Evolutionary conservation across 2,329 filamentous ascomycete genomes (phyloP), one percentile per base, ranked within the genome.

Genomic region (Fusarium sp.): DNA sequence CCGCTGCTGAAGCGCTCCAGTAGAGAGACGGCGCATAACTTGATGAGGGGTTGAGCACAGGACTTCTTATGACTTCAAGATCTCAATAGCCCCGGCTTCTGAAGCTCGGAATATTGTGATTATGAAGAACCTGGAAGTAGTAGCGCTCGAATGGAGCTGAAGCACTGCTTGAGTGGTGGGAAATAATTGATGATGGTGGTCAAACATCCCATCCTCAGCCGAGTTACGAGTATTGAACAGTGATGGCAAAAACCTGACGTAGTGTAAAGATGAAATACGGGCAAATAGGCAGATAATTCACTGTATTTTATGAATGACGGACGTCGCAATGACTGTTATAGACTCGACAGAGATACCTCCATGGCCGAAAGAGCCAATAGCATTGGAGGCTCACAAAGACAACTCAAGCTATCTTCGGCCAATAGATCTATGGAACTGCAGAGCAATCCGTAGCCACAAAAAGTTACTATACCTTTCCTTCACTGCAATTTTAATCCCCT

Each of bases 1-100:
- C 29, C 34, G 16, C 16, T 30, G 20, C 44, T 41, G 62, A 70
- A 68, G 67, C 58, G 67, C 67, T 71, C 67, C 67, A 70, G 58
- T 70, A 22, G 64, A 44, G 54, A 41, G 43, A 29, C 24, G 38
- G 67, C 67, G 67, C 67, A 60, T 71, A 70, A 71, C 18, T 38
- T 13, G 13, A 58, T 58, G 62, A 70, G 62, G 67, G 67, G 51
- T 34, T 40, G 34, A 53, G 44, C 47, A 45, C 29, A 27, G 18
- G 9, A 38, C 29, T 29, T 55, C 18, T 12, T 13, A 41, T 53
- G 62, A 53, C 48, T 45, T 8, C 43, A 38, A 30, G 27, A 29
- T 29, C 11, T 10, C 4, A 20, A 15, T 46, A 24, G 24, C 13
- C 16, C 8, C 38, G 20, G 20, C 27, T 40, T 40, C 4, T n/a